Evolutionary conservation across 2,329 filamentous ascomycete species (phyloP), one percentile per base, ranked within the genome.

Genomic region (Escovopsis sp.): DNA sequence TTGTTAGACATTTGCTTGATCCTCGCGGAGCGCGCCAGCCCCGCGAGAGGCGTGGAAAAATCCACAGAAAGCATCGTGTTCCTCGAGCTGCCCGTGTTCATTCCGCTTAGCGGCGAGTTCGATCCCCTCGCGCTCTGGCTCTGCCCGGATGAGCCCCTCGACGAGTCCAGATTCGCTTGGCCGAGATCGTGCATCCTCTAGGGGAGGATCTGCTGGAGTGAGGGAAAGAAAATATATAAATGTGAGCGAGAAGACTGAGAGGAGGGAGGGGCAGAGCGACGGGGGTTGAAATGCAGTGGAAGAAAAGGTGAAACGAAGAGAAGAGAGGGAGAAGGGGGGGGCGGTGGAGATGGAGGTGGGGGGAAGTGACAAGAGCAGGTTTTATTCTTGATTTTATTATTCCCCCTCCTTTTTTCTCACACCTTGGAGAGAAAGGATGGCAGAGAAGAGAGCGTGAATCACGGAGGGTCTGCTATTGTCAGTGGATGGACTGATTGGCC

Each of bases 1-100:
- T 59, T 61, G 39, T 58, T 60, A 31, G 57, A 53, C 54, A 64
- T 58, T 45, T 62, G 59, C 39, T 60, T 58, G 41, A 64, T 57
- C 38, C 57, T 52, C 42, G 61, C 57, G 4, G 52, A 48, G 4
- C 61, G 57, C 37, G 59, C 58, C 45, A 53, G 48, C 31, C 59
- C 61, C 4, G 56, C 53, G 1, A 63, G 55, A n/a, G 61, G 61
- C 20, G 59, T 57, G n/a, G 57, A 57, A 40, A 64, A 64, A 51
- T 63, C 58, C 41, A 64, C 57, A 11, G 59, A 59, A 35, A 63
- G 46, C 60, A 62, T 62, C 24, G 44, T 53, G 27, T 39, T 24
- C 12, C 42, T 39, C 20, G 31, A 27, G 2, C 16, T 11, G 5
- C 37, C 31, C 25, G 32, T 25, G 12, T 33, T 31, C 38, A 43